Evolutionary conservation across 441 rosid genomes (phyloP).

Genomic region (Pelargonium citronellum): DNA sequence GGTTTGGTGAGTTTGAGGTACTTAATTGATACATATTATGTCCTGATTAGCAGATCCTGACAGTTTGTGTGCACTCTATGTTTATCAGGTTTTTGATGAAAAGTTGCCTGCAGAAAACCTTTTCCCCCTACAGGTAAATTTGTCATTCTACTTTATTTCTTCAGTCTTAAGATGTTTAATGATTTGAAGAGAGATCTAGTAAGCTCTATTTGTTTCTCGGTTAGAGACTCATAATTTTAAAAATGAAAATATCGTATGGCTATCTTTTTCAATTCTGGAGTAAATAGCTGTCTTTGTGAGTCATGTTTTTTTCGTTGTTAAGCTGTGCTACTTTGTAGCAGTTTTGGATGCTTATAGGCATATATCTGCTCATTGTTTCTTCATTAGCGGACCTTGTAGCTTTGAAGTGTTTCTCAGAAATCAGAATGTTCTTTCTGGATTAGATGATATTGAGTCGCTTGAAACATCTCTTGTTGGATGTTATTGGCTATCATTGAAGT

Average conservation of each 20-base stretch:
- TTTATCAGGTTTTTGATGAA: conserved; percentile 70
- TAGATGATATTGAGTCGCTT: background rate
- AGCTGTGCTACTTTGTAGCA: background rate
- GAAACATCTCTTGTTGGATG: background rate
- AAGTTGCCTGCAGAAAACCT: conserved; percentile 75
- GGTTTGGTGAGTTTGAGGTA: conserved; percentile 66
- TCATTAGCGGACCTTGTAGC: background rate
- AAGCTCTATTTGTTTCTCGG: background rate
- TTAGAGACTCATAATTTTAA: conserved; percentile 6
- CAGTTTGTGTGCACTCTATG: conserved; percentile 4
- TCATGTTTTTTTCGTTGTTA: background rate
- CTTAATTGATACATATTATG: conserved; percentile 17
- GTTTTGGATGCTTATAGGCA: background rate
- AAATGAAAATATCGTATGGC: background rate
- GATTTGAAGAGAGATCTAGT: background rate
- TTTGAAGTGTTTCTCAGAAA: background rate
- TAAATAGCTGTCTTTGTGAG: background rate
- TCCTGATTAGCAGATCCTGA: conserved; percentile 15
- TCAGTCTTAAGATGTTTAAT: conserved; percentile 3
- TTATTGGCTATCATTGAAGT: conserved; percentile 4
- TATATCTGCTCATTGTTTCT: background rate
- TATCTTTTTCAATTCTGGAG: conserved; percentile 6
- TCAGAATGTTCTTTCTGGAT: background rate
- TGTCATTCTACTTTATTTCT: conserved; percentile 7
- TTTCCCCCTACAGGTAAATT: conserved; percentile 79